Evolutionary conservation across 192 early-diverging fungal species (phyloP).

Genomic region (Coemansia sp.): DNA sequence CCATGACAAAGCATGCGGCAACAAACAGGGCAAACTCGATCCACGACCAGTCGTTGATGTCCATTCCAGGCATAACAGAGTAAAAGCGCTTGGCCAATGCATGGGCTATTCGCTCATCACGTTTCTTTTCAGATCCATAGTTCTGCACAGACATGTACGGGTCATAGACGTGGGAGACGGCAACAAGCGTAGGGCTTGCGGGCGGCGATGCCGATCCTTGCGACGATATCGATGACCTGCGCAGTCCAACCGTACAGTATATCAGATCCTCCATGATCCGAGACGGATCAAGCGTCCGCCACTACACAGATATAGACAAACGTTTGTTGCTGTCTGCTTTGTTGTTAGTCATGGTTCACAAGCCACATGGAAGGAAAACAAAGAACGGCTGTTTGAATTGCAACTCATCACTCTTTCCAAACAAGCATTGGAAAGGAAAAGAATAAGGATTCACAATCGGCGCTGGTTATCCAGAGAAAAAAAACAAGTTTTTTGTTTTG

Average conservation of each 20-base stretch:
- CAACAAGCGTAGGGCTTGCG: conserved; percentile 23
- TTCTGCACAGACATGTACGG: background rate
- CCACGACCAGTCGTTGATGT: conserved; percentile 53
- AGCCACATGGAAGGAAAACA: too few species aligned
- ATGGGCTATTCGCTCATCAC: conserved; percentile 20
- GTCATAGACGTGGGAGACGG: conserved; percentile 35
- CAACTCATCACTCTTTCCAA: too few species aligned
- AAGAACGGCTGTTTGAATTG: too few species aligned
- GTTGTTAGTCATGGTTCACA: background rate
- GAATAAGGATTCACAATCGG: too few species aligned
- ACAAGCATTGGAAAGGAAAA: too few species aligned
- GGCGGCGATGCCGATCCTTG: conserved; percentile 28
- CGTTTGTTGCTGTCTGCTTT: too few species aligned
- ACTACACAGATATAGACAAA: too few species aligned
- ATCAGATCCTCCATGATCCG: conserved; percentile 55
- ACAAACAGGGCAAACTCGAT: conserved; percentile 50
- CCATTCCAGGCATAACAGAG: conserved; percentile 37
- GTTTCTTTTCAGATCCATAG: conserved; percentile 8
- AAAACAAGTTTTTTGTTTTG: background rate
- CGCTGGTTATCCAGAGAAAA: too few species aligned
- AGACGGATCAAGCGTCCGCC: conserved; percentile 51
- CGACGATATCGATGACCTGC: conserved; percentile 38
- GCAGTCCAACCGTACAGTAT: conserved; percentile 36
- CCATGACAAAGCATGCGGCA: conserved; percentile 33
- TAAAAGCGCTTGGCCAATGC: conserved; percentile 41